phyloP scores from a whole-genome alignment of 2,329 filamentous ascomycete genomes.

The Endoconidiophora laricicola region DNA sequence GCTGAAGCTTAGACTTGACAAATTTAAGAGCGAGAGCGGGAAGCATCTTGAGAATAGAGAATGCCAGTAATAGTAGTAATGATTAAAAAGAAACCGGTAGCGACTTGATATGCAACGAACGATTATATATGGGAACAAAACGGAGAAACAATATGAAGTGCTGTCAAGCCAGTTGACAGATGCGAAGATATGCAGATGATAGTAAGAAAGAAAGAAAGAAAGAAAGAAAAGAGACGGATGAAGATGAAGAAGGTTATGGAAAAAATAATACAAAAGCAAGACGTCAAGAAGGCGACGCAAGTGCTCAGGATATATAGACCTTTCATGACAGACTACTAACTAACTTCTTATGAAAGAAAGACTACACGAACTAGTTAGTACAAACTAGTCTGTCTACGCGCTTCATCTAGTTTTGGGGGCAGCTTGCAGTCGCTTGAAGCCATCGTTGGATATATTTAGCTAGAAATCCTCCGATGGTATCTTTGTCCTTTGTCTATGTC shows the following conservation, averaged over 20 bases:
- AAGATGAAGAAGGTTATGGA: background rate
- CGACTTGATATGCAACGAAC: background rate
- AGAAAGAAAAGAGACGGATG: background rate
- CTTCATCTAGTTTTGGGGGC: no score
- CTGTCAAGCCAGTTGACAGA: conserved; percentile 8
- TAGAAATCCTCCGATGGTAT: no score
- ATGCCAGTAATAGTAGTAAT: background rate
- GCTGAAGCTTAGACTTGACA: conserved; percentile 14
- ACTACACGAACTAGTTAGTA: no score
- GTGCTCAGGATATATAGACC: no score
- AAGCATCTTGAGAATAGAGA: conserved; percentile 4
- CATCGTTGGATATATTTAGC: no score
- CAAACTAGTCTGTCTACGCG: no score
- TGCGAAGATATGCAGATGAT: background rate
- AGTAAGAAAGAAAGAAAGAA: background rate
- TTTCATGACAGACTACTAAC: no score
- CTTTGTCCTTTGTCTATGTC: no score
- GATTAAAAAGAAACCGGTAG: background rate
- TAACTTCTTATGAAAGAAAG: no score
- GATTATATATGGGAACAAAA: background rate
- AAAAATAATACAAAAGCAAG: no score
- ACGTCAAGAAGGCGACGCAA: no score
- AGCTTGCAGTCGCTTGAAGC: no score
- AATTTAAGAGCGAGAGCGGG: conserved; percentile 4
- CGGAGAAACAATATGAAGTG: background rate